Evolutionary conservation across 2,329 filamentous ascomycete genomes (phyloP).

Genomic region (Shiraia bambusicola): DNA sequence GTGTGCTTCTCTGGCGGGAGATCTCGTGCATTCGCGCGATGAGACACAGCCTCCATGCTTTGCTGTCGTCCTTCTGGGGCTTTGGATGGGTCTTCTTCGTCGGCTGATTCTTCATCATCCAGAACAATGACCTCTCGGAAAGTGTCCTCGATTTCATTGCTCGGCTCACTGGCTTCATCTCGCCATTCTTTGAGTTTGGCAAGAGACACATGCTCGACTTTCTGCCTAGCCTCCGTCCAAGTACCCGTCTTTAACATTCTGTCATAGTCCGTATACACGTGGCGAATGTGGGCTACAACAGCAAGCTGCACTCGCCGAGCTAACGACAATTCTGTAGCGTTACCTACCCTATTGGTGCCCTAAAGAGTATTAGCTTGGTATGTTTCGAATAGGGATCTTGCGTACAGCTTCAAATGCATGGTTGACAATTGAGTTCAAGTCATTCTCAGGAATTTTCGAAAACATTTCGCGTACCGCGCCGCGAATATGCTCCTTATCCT

Average conservation of each 20-base stretch:
- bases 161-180: constrained; percentile 55
- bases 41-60: constrained; percentile 38
- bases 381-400: neutral
- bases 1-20: constrained; percentile 27
- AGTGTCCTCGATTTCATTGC: constrained; percentile 60
- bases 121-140: constrained; percentile 66
- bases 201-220: constrained; percentile 58
- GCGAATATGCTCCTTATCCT: constrained; percentile 58
- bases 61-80: constrained; percentile 30
- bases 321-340: constrained; percentile 55
- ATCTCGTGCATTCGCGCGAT: constrained; percentile 35
- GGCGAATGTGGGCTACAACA: constrained; percentile 63
- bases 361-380: constrained; percentile 30
- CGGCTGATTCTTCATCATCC: constrained; percentile 59
- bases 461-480: constrained; percentile 63
- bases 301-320: constrained; percentile 62
- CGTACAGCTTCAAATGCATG: constrained; percentile 61
- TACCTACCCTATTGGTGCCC: constrained; percentile 60
- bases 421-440: constrained; percentile 59
- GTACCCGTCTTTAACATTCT: constrained; percentile 54
- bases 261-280: constrained; percentile 65
- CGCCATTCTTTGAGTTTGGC: constrained; percentile 63
- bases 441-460: constrained; percentile 61
- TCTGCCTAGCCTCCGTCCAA: constrained; percentile 57
- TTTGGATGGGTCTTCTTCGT: constrained; percentile 38